These are phyloP conservation scores for Neospora caninum DNA, from an alignment of 169 alveolate species.

Conservation along the genomic window DNA sequence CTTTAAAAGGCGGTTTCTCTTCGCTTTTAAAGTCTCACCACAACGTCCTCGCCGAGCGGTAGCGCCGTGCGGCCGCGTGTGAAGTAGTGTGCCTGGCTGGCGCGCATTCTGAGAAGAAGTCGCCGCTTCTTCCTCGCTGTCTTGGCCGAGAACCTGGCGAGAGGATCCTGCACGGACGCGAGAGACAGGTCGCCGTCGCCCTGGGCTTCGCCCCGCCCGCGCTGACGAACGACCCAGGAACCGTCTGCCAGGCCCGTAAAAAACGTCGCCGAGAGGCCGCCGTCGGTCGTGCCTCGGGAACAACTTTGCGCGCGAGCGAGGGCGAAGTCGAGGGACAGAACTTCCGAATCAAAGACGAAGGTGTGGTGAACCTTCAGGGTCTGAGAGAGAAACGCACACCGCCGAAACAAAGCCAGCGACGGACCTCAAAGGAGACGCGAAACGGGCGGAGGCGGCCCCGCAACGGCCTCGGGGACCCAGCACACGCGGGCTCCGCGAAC, in stretches of 20 bases:
- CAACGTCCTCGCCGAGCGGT: conserved; percentile 9
- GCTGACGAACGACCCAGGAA: conserved; percentile 9
- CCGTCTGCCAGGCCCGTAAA: conserved; percentile 8
- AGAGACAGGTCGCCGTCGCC: neutral
- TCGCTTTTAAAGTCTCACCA: neutral
- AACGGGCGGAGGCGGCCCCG: too few relatives aligned
- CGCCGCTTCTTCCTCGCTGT: neutral
- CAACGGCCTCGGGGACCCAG: too few relatives aligned
- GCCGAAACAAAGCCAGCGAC: too few relatives aligned
- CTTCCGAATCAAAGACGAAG: neutral
- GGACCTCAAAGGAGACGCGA: too few relatives aligned
- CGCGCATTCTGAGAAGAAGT: neutral
- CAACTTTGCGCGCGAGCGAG: neutral
- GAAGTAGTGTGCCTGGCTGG: conserved; percentile 27
- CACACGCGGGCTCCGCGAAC: too few relatives aligned
- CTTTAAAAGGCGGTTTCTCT: too few relatives aligned
- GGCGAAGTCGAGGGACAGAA: conserved; percentile 24
- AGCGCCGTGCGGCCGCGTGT: conserved; percentile 24
- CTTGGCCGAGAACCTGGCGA: too few relatives aligned
- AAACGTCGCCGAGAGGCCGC: neutral
- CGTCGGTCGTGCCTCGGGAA: neutral
- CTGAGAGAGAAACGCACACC: neutral
- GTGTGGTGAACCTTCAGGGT: conserved; percentile 27
- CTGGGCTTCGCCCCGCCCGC: neutral
- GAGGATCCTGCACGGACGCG: neutral